A percentile compares a stretch with the other conserved stretches of the same genome.
phyloP scores from a whole-genome alignment of 805 yeast species.

The Lachancea cidri region DNA sequence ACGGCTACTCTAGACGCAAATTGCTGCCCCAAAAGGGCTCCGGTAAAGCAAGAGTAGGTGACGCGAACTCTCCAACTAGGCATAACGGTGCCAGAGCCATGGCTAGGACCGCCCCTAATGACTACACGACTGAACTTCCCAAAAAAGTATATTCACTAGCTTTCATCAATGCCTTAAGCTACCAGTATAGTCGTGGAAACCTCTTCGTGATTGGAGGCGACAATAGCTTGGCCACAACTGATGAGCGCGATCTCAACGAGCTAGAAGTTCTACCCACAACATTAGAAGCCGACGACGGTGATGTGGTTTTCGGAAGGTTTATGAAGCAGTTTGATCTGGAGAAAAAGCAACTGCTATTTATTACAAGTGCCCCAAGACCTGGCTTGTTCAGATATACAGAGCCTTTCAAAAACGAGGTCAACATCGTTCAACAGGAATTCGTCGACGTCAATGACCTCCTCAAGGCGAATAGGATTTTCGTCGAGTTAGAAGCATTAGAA shows the following conservation, averaged over 20 bases:
- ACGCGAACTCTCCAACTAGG: conserved; percentile 89
- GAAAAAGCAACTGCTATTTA: conserved; percentile 53
- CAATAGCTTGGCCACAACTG: conserved; percentile 15
- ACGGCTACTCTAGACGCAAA: conserved; percentile 79
- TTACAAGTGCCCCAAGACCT: conserved; percentile 53
- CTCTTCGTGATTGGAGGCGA: conserved; percentile 64
- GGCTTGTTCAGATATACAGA: conserved; percentile 60
- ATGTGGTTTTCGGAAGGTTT: conserved; percentile 41
- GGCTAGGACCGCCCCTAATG: conserved; percentile 87
- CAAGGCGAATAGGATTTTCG: conserved; percentile 68
- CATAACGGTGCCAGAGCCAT: conserved; percentile 85
- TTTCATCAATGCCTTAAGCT: conserved; percentile 74
- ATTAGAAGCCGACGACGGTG: conserved; percentile 38
- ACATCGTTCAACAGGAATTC: conserved; percentile 67
- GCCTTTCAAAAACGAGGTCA: conserved; percentile 47
- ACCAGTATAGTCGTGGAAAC: conserved; percentile 70
- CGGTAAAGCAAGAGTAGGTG: conserved; percentile 95
- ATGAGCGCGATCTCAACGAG: conserved; percentile 20
- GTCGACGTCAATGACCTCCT: conserved; percentile 79
- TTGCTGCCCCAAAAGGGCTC: conserved; percentile 87
- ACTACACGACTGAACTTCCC: conserved; percentile 76
- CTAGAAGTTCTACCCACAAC: conserved; percentile 30
- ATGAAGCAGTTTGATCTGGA: conserved; percentile 44
- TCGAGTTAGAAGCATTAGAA: conserved; percentile 69
- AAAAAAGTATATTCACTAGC: conserved; percentile 69